Percentiles rank a stretch among this genome's conserved stretches.
Conservation (phyloP, 202 grass and related monocot species). For the Cymbopogon flexuosus region DNA sequence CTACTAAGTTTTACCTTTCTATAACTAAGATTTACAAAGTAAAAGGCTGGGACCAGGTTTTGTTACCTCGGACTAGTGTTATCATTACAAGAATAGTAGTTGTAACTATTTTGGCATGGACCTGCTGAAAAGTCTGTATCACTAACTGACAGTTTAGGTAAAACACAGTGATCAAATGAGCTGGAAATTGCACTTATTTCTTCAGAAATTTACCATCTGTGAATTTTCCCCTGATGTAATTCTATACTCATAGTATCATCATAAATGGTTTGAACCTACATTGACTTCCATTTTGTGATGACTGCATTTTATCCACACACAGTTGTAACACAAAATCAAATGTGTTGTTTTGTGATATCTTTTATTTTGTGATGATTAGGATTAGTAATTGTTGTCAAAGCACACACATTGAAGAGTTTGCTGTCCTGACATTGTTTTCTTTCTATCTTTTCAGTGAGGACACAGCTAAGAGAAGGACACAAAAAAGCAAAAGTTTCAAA, state of each 20-base stretch:
- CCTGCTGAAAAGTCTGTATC: not conserved
- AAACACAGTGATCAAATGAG: not conserved
- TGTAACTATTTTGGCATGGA: slow-evolving; percentile 1
- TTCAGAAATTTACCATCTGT: not conserved
- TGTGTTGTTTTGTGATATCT: not conserved
- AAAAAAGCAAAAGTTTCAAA: slow-evolving; percentile 70
- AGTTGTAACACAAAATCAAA: not conserved
- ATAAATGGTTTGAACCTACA: not conserved
- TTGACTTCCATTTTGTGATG: not conserved
- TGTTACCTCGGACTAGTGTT: not conserved
- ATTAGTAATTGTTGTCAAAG: not conserved
- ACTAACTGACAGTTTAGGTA: not conserved
- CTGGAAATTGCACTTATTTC: not conserved
- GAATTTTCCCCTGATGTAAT: not conserved
- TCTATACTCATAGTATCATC: not conserved
- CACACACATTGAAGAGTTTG: not conserved
- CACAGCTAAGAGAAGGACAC: slow-evolving; percentile 63
- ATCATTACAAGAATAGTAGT: not conserved
- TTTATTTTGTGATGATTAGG: not conserved
- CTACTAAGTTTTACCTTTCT: slow-evolving; percentile 6
- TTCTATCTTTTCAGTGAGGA: slow-evolving; percentile 55
- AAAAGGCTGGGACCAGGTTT: not conserved
- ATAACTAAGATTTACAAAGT: not conserved
- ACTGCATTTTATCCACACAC: not conserved
- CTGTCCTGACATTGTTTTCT: slow-evolving; percentile 22